Percentiles rank a stretch among this genome's conserved stretches.
These are phyloP conservation scores for Dendryphion nanum DNA, from an alignment of 2,329 filamentous ascomycete species.

Conservation along the genomic window DNA sequence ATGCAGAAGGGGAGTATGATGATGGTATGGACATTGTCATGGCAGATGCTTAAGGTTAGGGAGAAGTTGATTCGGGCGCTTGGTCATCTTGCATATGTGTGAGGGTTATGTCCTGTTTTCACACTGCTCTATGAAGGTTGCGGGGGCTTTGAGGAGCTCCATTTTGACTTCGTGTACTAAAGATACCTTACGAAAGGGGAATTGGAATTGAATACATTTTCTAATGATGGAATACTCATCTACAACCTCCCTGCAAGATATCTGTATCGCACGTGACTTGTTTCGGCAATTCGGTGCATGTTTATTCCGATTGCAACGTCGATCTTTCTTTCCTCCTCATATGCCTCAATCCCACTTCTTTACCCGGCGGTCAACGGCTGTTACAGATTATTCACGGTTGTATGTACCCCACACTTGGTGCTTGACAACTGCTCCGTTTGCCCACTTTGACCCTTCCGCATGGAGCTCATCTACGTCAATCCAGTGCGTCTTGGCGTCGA, in stretches of 20 bases:
- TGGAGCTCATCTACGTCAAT: conserved; percentile 14
- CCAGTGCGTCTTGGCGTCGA: conserved; percentile 11
- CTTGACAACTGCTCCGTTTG: conserved; percentile 5
- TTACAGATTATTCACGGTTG: too few relatives aligned
- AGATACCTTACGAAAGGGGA: conserved; percentile 23
- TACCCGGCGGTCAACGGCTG: conserved; percentile 20
- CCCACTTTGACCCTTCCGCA: conserved; percentile 2
- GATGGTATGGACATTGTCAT: conserved; percentile 21
- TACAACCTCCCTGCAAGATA: background rate
- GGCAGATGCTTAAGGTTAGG: conserved; percentile 16
- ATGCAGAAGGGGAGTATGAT: conserved; percentile 23
- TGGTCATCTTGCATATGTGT: background rate
- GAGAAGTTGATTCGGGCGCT: background rate
- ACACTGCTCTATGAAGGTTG: too few relatives aligned
- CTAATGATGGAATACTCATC: background rate
- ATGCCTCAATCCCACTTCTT: too few relatives aligned
- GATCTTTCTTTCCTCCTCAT: conserved; percentile 6
- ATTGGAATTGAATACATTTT: conserved; percentile 2
- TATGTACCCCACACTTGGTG: conserved; percentile 10
- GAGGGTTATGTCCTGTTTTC: background rate
- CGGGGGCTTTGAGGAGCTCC: background rate
- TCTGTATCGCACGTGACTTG: background rate
- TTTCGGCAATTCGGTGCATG: background rate
- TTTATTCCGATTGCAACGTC: conserved; percentile 5
- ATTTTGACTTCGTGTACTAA: conserved; percentile 1